Evolutionary conservation across 2,329 filamentous ascomycete genomes (phyloP).

Genomic region (Macrophomina pseudophaseolina): DNA sequence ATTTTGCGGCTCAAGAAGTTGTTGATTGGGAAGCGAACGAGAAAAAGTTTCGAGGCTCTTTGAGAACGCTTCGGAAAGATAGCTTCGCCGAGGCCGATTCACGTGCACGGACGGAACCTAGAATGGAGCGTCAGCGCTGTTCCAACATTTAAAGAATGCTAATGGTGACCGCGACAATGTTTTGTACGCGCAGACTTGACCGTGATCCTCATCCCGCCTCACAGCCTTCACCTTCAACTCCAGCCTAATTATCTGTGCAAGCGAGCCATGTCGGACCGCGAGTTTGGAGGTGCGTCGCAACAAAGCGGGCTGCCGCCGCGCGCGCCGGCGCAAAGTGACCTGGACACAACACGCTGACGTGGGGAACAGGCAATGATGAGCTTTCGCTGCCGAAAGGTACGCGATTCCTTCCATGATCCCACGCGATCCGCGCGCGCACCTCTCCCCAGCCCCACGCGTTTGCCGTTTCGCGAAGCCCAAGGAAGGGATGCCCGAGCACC

Average conservation of each 20-base stretch:
- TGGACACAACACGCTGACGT: background rate
- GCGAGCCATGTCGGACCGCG: constrained; percentile 47
- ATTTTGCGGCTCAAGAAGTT: constrained; percentile 1
- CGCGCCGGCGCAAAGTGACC: background rate
- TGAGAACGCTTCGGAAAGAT: constrained; percentile 3
- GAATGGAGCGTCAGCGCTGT: constrained; percentile 22
- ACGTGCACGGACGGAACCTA: constrained; percentile 2
- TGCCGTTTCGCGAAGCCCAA: background rate
- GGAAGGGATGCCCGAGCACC: constrained; percentile 3
- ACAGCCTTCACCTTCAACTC: background rate
- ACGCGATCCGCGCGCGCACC: background rate
- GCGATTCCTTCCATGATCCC: constrained; percentile 12
- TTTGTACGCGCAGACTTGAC: constrained; percentile 15
- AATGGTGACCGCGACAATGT: constrained; percentile 18
- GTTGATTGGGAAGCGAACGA: constrained; percentile 1
- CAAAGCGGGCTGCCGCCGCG: constrained; percentile 1
- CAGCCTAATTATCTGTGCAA: background rate
- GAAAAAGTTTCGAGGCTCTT: constrained; percentile 16
- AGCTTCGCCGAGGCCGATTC: constrained; percentile 17
- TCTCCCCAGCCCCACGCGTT: background rate
- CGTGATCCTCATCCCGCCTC: background rate
- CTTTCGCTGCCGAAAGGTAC: constrained; percentile 49
- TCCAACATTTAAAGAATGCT: constrained; percentile 27
- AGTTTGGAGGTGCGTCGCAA: constrained; percentile 43
- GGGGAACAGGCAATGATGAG: constrained; percentile 42